Base-by-base conservation (phyloP, 345 rosid species). In the Limnanthes douglasii region DNA sequence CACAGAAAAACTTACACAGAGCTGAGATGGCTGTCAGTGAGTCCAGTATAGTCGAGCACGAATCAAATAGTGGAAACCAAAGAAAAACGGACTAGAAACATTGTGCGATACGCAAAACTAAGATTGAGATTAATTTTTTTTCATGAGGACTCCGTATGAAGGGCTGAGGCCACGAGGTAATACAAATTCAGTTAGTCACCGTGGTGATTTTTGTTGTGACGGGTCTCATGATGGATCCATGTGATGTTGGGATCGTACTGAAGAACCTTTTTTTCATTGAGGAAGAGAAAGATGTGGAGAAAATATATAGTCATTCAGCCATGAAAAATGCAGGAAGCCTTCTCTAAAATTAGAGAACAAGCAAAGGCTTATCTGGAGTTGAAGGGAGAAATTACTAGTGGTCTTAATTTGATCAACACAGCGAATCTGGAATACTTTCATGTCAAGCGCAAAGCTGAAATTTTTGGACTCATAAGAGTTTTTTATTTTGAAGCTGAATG, bases 301-400 rank as follows among this genome's bases (percentile, higher is more conserved):
- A 90, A 78, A 77, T 90, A 94, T 80, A 90, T 60, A 96, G 94
- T 38, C 96, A 90, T 56, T 70, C 94, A 24, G 77, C 96, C 46
- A 90, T 90, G 98, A 96, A 90, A 68, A 18, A 31, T 66, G 50
- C 74, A 90, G 98, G 98, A 90, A 59, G 96, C 96, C 39, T 80
- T 90, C 63, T 88, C 84, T 52, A 90, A 90, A 66, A 90, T 90
- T 60, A 72, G 75, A 54, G 98, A 90, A 66, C 98, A 90, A 69
- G 96, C 96, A 57, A 84, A 84, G 57, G 82, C 98, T 48, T 75
- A 72, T 62, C 63, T 84, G 35, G 94, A 90, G 55, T 77, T 70
- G 86, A 90, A 70, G 67, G 82, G 93, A 41, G 98, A 90, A 65
- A 94, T 79, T 50, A 59, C 60, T 5, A 78, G 61, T 46, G 98